Conservation (phyloP, 129 eudicot genomes). For the Flaveria brownii region DNA sequence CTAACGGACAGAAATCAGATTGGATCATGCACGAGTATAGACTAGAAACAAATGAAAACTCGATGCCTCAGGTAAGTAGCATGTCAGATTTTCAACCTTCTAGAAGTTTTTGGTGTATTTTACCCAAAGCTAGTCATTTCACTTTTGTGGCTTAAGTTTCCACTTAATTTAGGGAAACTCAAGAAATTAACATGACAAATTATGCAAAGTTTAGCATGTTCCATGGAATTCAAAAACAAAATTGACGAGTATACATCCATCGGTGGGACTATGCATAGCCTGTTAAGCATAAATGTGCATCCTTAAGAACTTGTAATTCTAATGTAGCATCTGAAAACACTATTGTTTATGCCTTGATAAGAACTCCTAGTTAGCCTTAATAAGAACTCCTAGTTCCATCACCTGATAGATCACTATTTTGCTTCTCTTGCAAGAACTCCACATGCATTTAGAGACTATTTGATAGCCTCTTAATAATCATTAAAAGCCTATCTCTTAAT, state of each 20-base stretch:
- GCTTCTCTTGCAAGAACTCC: too few species aligned
- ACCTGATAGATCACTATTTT: too few species aligned
- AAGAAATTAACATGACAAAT: background rate
- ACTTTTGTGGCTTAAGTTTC: background rate
- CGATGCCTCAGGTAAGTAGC: slow-evolving; percentile 47
- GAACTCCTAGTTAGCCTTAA: background rate
- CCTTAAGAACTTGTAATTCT: background rate
- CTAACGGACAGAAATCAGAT: slow-evolving; percentile 51
- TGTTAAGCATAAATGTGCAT: background rate
- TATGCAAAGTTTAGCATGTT: background rate
- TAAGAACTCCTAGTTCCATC: background rate
- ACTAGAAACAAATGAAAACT: slow-evolving; percentile 48
- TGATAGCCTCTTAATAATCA: too few species aligned
- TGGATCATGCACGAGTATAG: slow-evolving; percentile 65
- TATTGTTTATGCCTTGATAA: background rate
- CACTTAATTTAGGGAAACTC: background rate
- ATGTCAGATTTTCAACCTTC: slow-evolving; percentile 13
- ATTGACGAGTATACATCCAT: background rate
- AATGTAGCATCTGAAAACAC: background rate
- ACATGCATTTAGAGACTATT: too few species aligned
- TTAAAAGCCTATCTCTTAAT: too few species aligned
- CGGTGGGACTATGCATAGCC: background rate
- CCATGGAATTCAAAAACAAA: background rate
- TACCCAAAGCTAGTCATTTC: background rate
- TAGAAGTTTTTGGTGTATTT: background rate